These are phyloP conservation scores for Pterocarpus macrocarpus DNA, from an alignment of 306 rosid species.

Conservation along the genomic window DNA sequence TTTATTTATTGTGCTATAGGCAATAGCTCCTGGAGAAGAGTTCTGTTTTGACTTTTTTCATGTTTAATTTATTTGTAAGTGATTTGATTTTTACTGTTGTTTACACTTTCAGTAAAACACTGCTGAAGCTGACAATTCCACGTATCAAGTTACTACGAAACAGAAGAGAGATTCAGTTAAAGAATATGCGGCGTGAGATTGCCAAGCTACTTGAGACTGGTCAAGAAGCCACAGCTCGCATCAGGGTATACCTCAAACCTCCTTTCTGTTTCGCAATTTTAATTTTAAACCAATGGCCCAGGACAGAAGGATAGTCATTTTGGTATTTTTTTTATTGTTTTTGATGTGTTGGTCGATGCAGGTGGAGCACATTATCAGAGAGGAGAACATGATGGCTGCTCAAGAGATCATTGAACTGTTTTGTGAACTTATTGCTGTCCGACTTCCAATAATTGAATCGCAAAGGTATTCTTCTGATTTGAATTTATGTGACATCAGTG, in stretches of 20 bases:
- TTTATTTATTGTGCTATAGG: background rate
- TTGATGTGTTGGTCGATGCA: slow-evolving; percentile 45
- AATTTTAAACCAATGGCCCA: background rate
- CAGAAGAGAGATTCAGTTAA: slow-evolving; percentile 87
- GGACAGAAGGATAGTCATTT: slow-evolving; percentile 1
- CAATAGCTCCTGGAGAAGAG: background rate
- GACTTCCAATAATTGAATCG: slow-evolving; percentile 89
- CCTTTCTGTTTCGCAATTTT: background rate
- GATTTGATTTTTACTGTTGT: slow-evolving; percentile 35
- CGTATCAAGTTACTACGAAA: slow-evolving; percentile 93
- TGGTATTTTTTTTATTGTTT: background rate
- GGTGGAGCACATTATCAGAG: slow-evolving; percentile 95
- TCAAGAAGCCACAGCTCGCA: slow-evolving; percentile 98
- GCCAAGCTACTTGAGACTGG: slow-evolving; percentile 99
- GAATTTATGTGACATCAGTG: slow-evolving; percentile 1
- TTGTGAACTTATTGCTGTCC: slow-evolving; percentile 81
- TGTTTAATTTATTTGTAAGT: background rate
- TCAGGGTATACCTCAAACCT: slow-evolving; percentile 63
- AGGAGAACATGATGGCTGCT: slow-evolving; percentile 98
- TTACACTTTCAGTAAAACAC: slow-evolving; percentile 74
- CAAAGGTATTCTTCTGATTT: slow-evolving; percentile 69
- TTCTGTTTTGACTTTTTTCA: background rate
- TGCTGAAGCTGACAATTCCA: slow-evolving; percentile 88
- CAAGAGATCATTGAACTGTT: slow-evolving; percentile 92
- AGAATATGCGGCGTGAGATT: slow-evolving; percentile 94